Evolutionary conservation across 139 green algal genomes (phyloP).

Genomic region (Chloropicon primus): DNA sequence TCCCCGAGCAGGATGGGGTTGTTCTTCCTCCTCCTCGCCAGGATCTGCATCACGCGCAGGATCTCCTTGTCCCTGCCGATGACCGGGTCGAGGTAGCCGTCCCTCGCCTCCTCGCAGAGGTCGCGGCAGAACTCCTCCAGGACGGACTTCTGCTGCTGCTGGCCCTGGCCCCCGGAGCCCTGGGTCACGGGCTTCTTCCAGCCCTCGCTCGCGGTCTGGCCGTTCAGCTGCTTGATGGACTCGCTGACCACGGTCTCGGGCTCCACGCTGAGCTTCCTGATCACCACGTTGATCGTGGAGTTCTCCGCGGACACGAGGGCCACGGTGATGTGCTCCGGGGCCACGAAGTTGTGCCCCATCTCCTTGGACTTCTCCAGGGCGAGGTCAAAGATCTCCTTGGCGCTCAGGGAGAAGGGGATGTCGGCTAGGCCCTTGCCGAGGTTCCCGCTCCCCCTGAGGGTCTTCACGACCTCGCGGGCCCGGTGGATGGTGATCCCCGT

Average conservation of each 20-base stretch:
- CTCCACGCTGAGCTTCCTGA: slow-evolving; percentile 4
- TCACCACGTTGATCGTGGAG: background rate
- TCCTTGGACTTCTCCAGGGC: slow-evolving; percentile 66
- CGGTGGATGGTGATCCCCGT: slow-evolving; percentile 41
- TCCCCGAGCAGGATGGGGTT: slow-evolving; percentile 96
- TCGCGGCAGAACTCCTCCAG: slow-evolving; percentile 82
- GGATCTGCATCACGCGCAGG: slow-evolving; percentile 74
- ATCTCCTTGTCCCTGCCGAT: slow-evolving; percentile 83
- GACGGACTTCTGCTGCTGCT: slow-evolving; percentile 20
- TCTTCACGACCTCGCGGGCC: slow-evolving; percentile 20
- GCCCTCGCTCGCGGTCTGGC: slow-evolving; percentile 29
- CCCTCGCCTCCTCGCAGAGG: slow-evolving; percentile 53
- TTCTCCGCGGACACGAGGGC: slow-evolving; percentile 41
- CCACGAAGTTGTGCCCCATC: slow-evolving; percentile 67
- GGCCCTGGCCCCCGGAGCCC: slow-evolving; percentile 7
- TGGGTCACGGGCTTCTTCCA: background rate
- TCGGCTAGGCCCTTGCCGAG: slow-evolving; percentile 16
- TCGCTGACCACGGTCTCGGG: background rate
- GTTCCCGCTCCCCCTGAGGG: background rate
- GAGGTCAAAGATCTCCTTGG: slow-evolving; percentile 66
- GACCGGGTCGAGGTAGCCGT: slow-evolving; percentile 73
- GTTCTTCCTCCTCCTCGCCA: slow-evolving; percentile 89
- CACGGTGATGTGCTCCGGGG: slow-evolving; percentile 79
- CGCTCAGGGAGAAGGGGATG: slow-evolving; percentile 57
- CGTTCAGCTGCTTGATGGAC: slow-evolving; percentile 33